Conservation (phyloP, 2,329 filamentous ascomycete species). For the Septoria petroselini region DNA sequence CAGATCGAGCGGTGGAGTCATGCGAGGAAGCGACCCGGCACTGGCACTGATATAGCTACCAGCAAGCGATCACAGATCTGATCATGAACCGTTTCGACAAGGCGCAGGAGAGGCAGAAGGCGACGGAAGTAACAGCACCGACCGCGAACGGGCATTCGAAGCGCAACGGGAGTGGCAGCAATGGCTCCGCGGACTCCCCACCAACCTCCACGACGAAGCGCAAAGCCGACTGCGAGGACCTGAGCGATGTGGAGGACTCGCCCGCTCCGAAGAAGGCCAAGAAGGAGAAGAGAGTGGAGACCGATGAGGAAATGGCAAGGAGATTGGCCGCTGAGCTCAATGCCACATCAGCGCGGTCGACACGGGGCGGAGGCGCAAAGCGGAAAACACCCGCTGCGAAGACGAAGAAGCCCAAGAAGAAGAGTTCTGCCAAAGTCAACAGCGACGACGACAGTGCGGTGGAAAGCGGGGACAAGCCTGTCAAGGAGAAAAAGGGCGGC, state of each 20-base stretch:
- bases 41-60: conserved; percentile 18
- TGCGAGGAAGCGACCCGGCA: background rate
- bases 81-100: conserved; percentile 53
- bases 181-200: conserved; percentile 22
- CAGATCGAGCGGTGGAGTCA: background rate
- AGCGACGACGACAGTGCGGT: conserved; percentile 77
- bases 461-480: conserved; percentile 46
- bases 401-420: conserved; percentile 63
- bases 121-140: conserved; percentile 39
- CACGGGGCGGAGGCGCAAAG: conserved; percentile 64
- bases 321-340: conserved; percentile 92
- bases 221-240: conserved; percentile 40
- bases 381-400: conserved; percentile 58
- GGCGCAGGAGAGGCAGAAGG: conserved; percentile 35
- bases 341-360: conserved; percentile 63
- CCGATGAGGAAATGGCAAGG: conserved; percentile 84
- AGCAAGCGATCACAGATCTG: conserved; percentile 47
- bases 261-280: conserved; percentile 40
- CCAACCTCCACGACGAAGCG: conserved; percentile 41
- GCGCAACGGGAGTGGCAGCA: conserved; percentile 19
- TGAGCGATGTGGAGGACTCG: conserved; percentile 42
- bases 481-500: conserved; percentile 75
- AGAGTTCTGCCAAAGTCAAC: conserved; percentile 66
- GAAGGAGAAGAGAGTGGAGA: conserved; percentile 64
- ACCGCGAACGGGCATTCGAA: conserved; percentile 37